Evolutionary conservation across 164 flowering plant species (phyloP).

Genomic region (Piper longum): DNA sequence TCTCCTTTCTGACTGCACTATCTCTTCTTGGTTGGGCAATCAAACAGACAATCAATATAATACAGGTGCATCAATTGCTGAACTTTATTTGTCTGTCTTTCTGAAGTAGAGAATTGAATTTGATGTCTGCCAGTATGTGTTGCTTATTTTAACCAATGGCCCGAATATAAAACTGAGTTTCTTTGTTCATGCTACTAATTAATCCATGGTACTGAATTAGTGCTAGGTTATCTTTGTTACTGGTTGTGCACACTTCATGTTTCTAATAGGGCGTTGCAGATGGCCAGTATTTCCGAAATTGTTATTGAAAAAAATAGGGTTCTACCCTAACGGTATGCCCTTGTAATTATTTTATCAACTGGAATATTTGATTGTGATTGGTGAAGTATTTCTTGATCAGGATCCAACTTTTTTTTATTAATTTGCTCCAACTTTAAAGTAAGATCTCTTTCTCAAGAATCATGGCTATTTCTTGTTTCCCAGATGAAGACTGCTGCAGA

Average conservation of each 20-base stretch:
- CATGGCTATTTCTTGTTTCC: conserved; percentile 1
- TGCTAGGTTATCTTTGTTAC: too few species aligned
- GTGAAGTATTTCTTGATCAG: not conserved
- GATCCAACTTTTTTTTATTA: not conserved
- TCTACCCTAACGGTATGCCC: not conserved
- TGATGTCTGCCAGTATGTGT: not conserved
- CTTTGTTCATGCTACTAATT: too few species aligned
- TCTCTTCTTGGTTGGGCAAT: conserved; percentile 62
- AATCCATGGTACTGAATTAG: too few species aligned
- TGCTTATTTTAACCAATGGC: not conserved
- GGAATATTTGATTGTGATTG: not conserved
- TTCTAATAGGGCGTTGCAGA: too few species aligned
- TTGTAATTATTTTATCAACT: too few species aligned
- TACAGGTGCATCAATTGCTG: conserved; percentile 39
- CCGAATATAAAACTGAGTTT: not conserved
- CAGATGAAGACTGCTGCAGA: conserved; percentile 87
- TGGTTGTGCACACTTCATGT: too few species aligned
- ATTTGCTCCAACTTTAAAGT: not conserved
- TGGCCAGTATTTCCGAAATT: too few species aligned
- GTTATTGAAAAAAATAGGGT: not conserved
- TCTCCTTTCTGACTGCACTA: conserved; percentile 20
- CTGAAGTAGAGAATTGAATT: not conserved
- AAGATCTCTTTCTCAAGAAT: not conserved
- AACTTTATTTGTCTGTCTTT: not conserved
- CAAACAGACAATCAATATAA: conserved; percentile 66